phyloP scores from a whole-genome alignment of 2,329 filamentous ascomycete species.

The Penicillium sp. region DNA sequence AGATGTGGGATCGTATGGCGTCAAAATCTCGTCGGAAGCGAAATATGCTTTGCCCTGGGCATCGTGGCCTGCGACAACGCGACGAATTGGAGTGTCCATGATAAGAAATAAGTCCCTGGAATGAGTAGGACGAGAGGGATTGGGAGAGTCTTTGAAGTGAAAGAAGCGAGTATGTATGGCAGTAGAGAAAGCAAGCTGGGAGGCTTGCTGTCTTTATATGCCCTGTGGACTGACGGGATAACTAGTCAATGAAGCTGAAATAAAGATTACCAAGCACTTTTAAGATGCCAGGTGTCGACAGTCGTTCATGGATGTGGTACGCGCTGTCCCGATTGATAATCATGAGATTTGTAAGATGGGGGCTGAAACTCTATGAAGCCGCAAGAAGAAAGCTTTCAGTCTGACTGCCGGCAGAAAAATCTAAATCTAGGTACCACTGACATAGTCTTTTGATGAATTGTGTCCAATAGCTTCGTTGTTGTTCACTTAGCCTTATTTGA shows the following conservation, averaged over 20 bases:
- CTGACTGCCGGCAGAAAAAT: too few relatives aligned
- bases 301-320: not conserved
- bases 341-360: conserved; percentile 9
- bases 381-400: not conserved
- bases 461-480: not conserved
- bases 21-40: conserved; percentile 25
- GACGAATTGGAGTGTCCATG: conserved; percentile 22
- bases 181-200: not conserved
- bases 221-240: not conserved
- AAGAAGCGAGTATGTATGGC: not conserved
- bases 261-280: not conserved
- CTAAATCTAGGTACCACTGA: not conserved
- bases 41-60: conserved; percentile 29
- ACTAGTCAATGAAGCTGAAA: not conserved
- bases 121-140: not conserved
- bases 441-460: not conserved
- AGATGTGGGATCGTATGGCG: conserved; percentile 28
- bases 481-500: not conserved
- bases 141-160: not conserved
- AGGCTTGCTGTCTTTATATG: not conserved
- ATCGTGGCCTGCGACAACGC: conserved; percentile 25
- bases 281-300: not conserved
- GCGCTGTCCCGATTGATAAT: conserved; percentile 6
- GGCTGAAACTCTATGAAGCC: not conserved
- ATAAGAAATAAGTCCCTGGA: not conserved